Base-by-base conservation (phyloP, 805 yeast species). In the Spencermartinsiella europaea region DNA sequence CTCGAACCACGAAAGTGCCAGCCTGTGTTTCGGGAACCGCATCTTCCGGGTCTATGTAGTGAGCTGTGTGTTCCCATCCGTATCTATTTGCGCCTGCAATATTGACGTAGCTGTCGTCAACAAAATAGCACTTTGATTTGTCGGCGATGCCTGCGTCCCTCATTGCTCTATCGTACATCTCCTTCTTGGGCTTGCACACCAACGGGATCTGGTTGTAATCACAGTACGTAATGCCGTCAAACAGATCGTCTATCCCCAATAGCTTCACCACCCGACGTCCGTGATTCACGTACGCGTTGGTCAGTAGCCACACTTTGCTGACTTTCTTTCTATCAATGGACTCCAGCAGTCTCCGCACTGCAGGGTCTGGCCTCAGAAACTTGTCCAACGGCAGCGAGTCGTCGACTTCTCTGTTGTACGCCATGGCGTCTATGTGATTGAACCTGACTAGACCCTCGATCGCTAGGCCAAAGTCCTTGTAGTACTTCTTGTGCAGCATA, bases 161-260 rank as follows among this genome's bases (percentile, higher is more conserved):
- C 66, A 87, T 72, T 27, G 69, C 71, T 48, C 71, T 75, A 33
- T 76, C 73, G 60, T 81, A 91, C 57, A 82, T 80, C 45, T 67
- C 71, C 16, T 71, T 68, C 80, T 85, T 86, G n/a, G 99, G 99
- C 67, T 91, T 91, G 68, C 98, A 93, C 27, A 83, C 68, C 48
- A 91, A 72, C 46, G 78, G 80, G 42, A 70, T 59, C 41, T 79
- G 70, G 12, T 62, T 54, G 62, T 93, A 93, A 67, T 93, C 95
- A 68, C 99, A 93, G 66, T 71, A 91, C 1, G 97, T 88, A 55
- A 93, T 74, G 0, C 99, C 99, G 54, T 91, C 98, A 62, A 93
- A 90, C 45, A 88, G 62, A 62, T 90, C 96, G n/a, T 91, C 97
- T 22, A 91, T 64, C 1, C 96, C 97, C 41, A 91, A 70, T 40